Percentiles rank a stretch among this genome's conserved stretches.
These are phyloP conservation scores for Trichoderma hamatum DNA, from an alignment of 2,329 filamentous ascomycete species.

Conservation along the genomic window DNA sequence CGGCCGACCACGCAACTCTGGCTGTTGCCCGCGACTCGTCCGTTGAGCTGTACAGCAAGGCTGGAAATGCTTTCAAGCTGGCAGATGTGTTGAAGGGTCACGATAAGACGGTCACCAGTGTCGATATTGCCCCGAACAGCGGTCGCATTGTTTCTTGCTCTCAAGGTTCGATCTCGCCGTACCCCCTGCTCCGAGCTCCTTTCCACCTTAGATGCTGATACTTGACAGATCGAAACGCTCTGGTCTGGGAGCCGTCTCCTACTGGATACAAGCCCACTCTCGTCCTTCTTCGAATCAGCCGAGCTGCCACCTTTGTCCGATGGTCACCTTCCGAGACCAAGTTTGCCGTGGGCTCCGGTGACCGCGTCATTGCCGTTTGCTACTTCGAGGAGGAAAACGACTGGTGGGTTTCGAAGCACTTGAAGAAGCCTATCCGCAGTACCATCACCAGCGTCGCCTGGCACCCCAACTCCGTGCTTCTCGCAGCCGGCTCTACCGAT, in stretches of 20 bases:
- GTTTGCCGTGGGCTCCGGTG: slow-evolving; percentile 95
- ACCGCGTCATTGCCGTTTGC: slow-evolving; percentile 92
- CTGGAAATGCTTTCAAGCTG: slow-evolving; percentile 75
- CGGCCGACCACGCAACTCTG: slow-evolving; percentile 82
- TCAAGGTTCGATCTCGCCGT: slow-evolving; percentile 64
- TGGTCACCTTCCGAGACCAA: slow-evolving; percentile 98
- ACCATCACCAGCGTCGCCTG: slow-evolving; percentile 94
- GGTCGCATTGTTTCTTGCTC: slow-evolving; percentile 97
- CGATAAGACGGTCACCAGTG: slow-evolving; percentile 94
- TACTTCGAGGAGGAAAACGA: slow-evolving; percentile 99
- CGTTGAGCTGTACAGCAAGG: slow-evolving; percentile 82
- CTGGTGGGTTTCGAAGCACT: slow-evolving; percentile 99
- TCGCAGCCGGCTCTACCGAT: slow-evolving; percentile 95
- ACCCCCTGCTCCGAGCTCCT: slow-evolving; percentile 4
- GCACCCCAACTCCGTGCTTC: slow-evolving; percentile 96
- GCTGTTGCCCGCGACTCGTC: slow-evolving; percentile 89
- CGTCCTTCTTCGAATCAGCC: slow-evolving; percentile 94
- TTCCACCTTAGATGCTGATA: neutral
- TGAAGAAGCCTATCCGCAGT: slow-evolving; percentile 98
- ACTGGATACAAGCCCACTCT: slow-evolving; percentile 95
- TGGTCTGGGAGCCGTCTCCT: slow-evolving; percentile 96
- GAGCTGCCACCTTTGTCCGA: slow-evolving; percentile 92
- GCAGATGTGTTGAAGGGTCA: slow-evolving; percentile 94
- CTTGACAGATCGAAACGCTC: slow-evolving; percentile 84
- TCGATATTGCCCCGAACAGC: slow-evolving; percentile 88